These are phyloP conservation scores for Fomitopsis pulvina DNA, from an alignment of 768 basidiomycete genomes.

Conservation along the genomic window DNA sequence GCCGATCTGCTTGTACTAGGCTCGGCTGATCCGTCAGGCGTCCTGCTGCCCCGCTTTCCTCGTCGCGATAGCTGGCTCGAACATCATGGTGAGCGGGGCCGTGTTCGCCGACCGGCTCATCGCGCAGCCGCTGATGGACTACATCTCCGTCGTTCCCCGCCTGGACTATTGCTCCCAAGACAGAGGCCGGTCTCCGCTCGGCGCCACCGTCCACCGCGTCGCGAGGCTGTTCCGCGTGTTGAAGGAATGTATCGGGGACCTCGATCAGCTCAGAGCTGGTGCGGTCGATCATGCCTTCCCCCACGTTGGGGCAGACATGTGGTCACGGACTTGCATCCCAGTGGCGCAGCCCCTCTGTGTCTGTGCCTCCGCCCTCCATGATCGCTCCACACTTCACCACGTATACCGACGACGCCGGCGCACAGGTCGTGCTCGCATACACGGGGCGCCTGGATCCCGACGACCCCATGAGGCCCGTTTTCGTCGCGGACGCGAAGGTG, in stretches of 20 bases:
- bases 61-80: constrained; percentile 15
- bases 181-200: background rate
- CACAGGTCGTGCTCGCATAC: constrained; percentile 2
- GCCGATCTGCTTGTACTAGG: background rate
- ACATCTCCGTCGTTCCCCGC: constrained; percentile 3
- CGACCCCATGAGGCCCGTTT: background rate
- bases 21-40: constrained; percentile 1
- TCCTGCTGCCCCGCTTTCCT: constrained; percentile 19
- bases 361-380: background rate
- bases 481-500: background rate
- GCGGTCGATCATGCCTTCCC: background rate
- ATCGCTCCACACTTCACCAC: constrained; percentile 6
- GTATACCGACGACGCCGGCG: background rate
- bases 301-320: background rate
- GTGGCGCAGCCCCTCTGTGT: background rate
- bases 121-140: constrained; percentile 15
- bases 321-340: background rate
- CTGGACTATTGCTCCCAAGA: background rate
- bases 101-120: constrained; percentile 15
- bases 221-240: constrained; percentile 8
- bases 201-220: constrained; percentile 1
- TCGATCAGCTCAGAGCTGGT: constrained; percentile 1
- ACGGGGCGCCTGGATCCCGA: too few relatives aligned
- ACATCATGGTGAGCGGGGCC: constrained; percentile 13
- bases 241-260: background rate